phyloP scores from a whole-genome alignment of 2,329 filamentous ascomycete species.

The Hirsutella rhossiliensis region DNA sequence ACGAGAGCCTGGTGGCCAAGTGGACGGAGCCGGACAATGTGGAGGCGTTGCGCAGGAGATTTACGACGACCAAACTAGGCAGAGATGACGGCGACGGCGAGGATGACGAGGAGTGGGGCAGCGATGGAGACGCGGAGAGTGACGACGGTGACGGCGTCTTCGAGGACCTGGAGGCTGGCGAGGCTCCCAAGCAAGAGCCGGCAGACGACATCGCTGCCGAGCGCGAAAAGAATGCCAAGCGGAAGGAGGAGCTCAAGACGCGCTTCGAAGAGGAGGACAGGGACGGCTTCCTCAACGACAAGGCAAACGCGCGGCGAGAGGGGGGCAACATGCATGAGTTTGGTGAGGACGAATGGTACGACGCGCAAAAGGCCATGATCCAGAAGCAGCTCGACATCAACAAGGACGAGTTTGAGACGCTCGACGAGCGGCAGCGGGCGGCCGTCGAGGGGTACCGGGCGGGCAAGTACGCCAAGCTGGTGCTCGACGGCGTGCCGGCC shows the following conservation, averaged over 20 bases:
- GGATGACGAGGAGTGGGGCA: conserved; percentile 49
- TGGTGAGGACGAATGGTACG: conserved; percentile 98
- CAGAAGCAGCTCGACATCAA: conserved; percentile 98
- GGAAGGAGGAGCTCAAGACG: conserved; percentile 88
- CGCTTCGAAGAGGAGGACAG: conserved; percentile 96
- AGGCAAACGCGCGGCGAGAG: conserved; percentile 62
- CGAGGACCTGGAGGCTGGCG: conserved; percentile 59
- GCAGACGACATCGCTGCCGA: conserved; percentile 64
- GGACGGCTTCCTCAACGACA: conserved; percentile 90
- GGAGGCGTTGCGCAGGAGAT: conserved; percentile 60
- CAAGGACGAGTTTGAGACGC: conserved; percentile 76
- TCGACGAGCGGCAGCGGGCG: conserved; percentile 73
- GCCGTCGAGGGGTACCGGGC: conserved; percentile 85
- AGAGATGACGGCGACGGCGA: conserved; percentile 25
- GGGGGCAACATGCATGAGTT: conserved; percentile 65
- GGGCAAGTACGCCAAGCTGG: conserved; percentile 84
- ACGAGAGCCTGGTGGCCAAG: conserved; percentile 68
- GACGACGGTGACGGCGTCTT: conserved; percentile 72
- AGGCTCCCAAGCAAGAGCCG: conserved; percentile 26
- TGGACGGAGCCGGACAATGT: conserved; percentile 75
- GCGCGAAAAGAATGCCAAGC: conserved; percentile 76
- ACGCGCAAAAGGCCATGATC: conserved; percentile 85
- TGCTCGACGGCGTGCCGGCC: conserved; percentile 77
- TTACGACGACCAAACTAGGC: conserved; percentile 54
- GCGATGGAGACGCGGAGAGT: not conserved